Percentiles rank a stretch among this genome's conserved stretches.
These are phyloP conservation scores for Gentiana macrophylla DNA, from an alignment of 257 asterid genomes.

Conservation along the genomic window DNA sequence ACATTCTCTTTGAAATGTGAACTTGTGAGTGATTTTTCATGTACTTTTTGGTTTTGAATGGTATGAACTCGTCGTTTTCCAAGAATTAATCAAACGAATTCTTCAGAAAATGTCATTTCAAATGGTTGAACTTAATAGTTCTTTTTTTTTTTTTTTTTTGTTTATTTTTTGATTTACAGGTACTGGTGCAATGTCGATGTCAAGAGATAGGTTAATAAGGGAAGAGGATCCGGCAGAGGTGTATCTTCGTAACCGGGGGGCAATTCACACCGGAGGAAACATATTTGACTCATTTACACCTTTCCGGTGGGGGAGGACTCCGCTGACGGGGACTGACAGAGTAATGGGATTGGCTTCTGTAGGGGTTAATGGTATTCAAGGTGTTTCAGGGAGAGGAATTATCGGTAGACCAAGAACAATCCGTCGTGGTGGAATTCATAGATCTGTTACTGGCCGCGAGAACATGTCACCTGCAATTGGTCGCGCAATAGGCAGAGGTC, in stretches of 20 bases:
- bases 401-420: slow-evolving; percentile 28
- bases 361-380: neutral
- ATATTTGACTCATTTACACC: slow-evolving; percentile 24
- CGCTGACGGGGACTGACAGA: slow-evolving; percentile 27
- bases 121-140: neutral
- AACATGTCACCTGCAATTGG: slow-evolving; percentile 30
- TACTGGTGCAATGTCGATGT: slow-evolving; percentile 39
- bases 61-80: neutral
- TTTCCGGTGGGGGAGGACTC: slow-evolving; percentile 29
- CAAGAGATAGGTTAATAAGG: slow-evolving; percentile 45
- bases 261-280: slow-evolving; percentile 12
- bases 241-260: slow-evolving; percentile 23
- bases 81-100: neutral
- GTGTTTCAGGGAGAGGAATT: slow-evolving; percentile 15
- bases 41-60: neutral
- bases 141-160: neutral
- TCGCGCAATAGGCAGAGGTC: slow-evolving; percentile 24
- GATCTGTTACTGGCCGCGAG: slow-evolving; percentile 31
- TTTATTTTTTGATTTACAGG: slow-evolving; percentile 3
- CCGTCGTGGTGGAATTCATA: slow-evolving; percentile 14
- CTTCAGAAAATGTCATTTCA: neutral
- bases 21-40: no score
- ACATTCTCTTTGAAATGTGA: neutral
- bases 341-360: slow-evolving; percentile 11
- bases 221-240: slow-evolving; percentile 24